Conservation (phyloP, 768 basidiomycete genomes). For the Russula earlei region DNA sequence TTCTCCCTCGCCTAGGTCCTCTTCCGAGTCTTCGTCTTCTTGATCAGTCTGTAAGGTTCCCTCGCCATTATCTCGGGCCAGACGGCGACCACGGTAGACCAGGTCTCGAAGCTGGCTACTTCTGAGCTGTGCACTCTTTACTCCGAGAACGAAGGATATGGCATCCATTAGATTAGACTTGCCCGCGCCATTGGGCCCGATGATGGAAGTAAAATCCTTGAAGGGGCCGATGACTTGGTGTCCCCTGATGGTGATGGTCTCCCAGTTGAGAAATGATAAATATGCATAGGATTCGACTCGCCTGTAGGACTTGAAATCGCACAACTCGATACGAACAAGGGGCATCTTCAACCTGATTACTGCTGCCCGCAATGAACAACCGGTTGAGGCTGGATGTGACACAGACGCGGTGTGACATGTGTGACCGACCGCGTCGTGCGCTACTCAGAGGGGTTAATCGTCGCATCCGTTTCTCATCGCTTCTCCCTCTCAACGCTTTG, state of each 20-base stretch:
- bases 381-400: not conserved
- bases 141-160: constrained; percentile 96
- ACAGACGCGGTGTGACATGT: not conserved
- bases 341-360: constrained; percentile 42
- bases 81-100: constrained; percentile 83
- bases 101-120: constrained; percentile 92
- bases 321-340: constrained; percentile 77
- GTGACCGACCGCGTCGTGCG: constrained; percentile 3
- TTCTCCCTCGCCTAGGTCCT: constrained; percentile 49
- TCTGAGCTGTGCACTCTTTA: constrained; percentile 87
- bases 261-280: not conserved
- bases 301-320: constrained; percentile 97
- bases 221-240: constrained; percentile 87
- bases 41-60: constrained; percentile 31
- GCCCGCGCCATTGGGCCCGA: constrained; percentile 98
- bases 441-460: too few species aligned
- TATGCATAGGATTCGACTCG: constrained; percentile 22
- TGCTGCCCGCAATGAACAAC: too few species aligned
- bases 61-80: constrained; percentile 42
- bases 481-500: too few species aligned
- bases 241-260: constrained; percentile 40
- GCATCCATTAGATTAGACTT: constrained; percentile 99
- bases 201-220: constrained; percentile 88
- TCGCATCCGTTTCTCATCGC: too few species aligned
- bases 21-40: constrained; percentile 39